Conservation (phyloP, 352 stramenopile genomes). For the Phytophthora sp. region DNA sequence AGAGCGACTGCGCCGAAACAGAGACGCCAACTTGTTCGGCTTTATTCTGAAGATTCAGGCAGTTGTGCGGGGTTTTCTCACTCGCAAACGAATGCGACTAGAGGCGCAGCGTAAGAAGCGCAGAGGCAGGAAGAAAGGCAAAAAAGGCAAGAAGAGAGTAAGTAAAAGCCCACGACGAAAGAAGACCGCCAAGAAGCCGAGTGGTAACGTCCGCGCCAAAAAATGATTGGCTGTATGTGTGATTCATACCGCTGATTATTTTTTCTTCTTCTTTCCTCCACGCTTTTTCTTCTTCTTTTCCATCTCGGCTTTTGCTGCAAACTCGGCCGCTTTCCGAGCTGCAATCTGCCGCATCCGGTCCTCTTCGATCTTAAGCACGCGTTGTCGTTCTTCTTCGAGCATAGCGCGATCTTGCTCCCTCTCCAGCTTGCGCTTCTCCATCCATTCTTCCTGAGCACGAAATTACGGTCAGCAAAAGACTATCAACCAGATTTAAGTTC, state of each 20-base stretch:
- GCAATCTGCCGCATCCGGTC: conserved; percentile 71
- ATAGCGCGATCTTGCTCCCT: conserved; percentile 50
- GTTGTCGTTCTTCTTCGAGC: conserved; percentile 58
- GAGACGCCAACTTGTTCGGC: conserved; percentile 55
- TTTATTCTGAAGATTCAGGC: conserved; percentile 67
- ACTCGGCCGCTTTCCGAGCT: conserved; percentile 73
- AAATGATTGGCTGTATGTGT: conserved; percentile 32
- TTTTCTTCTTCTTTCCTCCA: conserved; percentile 68
- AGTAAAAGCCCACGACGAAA: conserved; percentile 18
- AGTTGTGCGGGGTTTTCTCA: conserved; percentile 64
- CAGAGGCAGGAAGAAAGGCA: conserved; percentile 35
- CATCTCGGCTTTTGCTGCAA: conserved; percentile 71
- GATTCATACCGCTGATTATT: conserved; percentile 8
- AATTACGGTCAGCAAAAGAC: conserved; percentile 5
- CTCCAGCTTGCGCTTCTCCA: conserved; percentile 75
- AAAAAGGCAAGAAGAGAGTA: conserved; percentile 35
- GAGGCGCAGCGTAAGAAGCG: conserved; percentile 25
- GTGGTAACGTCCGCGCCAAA: conserved; percentile 12
- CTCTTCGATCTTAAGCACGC: conserved; percentile 61
- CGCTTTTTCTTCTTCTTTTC: conserved; percentile 84
- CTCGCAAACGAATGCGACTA: conserved; percentile 41
- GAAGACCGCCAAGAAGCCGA: conserved; percentile 17
- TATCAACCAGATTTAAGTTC: not conserved
- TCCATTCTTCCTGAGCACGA: conserved; percentile 65
- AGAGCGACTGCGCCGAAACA: conserved; percentile 34